phyloP scores from a whole-genome alignment of 495 filamentous ascomycete species.

The Hypoxylon trugodes region DNA sequence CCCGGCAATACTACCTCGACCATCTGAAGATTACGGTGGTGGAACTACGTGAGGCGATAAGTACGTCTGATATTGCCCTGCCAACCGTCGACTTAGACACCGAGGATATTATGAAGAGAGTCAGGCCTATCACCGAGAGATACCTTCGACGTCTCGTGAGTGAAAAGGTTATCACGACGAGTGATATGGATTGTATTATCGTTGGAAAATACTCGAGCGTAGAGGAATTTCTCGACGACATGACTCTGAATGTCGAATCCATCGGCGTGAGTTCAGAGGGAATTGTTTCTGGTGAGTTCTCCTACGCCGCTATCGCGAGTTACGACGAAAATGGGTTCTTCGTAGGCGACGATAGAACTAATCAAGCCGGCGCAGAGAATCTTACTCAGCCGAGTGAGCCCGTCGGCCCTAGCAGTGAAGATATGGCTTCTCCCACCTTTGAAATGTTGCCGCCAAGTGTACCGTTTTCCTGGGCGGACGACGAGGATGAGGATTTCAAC shows the following conservation, averaged over 20 bases:
- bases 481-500: not conserved
- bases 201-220: slow-evolving; percentile 8
- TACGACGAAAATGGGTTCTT: slow-evolving; percentile 28
- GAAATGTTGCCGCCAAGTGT: not conserved
- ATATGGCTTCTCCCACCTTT: not conserved
- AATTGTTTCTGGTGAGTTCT: not conserved
- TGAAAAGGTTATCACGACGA: not conserved
- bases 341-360: not conserved
- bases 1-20: slow-evolving; percentile 2
- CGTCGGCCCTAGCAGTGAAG: no score
- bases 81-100: not conserved
- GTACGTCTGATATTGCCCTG: not conserved
- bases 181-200: slow-evolving; percentile 22
- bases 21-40: slow-evolving; percentile 1
- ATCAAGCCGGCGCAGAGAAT: no score
- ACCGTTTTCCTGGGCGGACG: slow-evolving; percentile 16
- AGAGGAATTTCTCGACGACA: slow-evolving; percentile 19
- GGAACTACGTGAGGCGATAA: slow-evolving; percentile 13
- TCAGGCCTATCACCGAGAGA: not conserved
- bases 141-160: slow-evolving; percentile 10
- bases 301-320: not conserved
- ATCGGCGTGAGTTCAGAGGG: not conserved
- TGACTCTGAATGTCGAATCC: not conserved
- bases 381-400: no score
- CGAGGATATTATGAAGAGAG: slow-evolving; percentile 22